A percentile compares a stretch with the other conserved stretches of the same genome.
Evolutionary conservation across 1,284 basidiomycete genomes (phyloP).

Genomic region (Pseudozyma tsukubaensis): DNA sequence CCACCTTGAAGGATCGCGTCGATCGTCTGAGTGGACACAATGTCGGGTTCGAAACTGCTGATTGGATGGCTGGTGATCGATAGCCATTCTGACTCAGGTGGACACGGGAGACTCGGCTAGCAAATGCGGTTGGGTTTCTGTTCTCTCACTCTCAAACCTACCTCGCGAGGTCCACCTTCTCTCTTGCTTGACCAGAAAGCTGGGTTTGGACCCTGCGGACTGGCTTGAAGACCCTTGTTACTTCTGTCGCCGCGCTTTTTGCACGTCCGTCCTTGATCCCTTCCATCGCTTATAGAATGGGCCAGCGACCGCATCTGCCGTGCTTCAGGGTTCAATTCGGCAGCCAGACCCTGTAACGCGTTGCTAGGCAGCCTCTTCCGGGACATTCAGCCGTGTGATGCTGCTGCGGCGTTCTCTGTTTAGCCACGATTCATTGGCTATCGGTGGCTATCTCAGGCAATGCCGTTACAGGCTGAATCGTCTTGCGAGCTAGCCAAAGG

Average conservation of each 20-base stretch:
- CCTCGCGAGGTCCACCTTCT: background rate
- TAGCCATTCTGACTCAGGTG: background rate
- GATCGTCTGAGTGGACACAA: too few species aligned
- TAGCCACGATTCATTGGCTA: background rate
- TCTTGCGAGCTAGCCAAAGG: too few species aligned
- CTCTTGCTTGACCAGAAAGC: background rate
- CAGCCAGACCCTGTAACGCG: too few species aligned
- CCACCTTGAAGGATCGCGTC: too few species aligned
- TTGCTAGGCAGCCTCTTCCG: background rate
- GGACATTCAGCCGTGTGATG: background rate
- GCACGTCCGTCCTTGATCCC: too few species aligned
- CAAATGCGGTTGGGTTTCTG: background rate
- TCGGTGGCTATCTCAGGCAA: background rate
- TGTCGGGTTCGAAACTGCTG: too few species aligned
- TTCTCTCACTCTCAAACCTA: background rate
- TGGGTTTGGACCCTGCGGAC: background rate
- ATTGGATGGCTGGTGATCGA: background rate
- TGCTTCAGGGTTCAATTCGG: too few species aligned
- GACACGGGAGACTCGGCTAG: background rate
- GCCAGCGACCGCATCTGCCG: background rate
- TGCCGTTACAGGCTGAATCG: too few species aligned
- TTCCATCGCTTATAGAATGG: too few species aligned
- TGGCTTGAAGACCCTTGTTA: background rate
- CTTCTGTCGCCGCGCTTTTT: background rate
- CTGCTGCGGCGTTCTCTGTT: background rate